Percentiles rank a stretch among this genome's conserved stretches.
phyloP scores from a whole-genome alignment of 768 basidiomycete species.

The Termitomyces sp. region DNA sequence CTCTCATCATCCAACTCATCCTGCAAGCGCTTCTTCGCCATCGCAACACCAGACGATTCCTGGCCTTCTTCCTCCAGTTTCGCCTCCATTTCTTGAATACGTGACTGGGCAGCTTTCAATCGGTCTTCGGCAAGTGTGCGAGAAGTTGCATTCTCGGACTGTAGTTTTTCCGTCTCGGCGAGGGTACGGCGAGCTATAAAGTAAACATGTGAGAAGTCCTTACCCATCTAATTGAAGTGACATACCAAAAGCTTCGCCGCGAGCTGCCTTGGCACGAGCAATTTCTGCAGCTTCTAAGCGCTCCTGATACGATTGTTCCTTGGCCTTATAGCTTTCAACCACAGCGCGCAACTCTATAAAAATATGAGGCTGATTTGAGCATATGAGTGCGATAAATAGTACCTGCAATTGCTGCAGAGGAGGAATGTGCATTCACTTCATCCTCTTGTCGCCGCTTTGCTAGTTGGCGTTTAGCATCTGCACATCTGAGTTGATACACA shows the following conservation, averaged over 20 bases:
- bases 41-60: constrained; percentile 57
- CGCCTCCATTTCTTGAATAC: constrained; percentile 51
- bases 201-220: not conserved
- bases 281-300: constrained; percentile 67
- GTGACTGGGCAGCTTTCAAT: constrained; percentile 43
- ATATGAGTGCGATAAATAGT: not conserved
- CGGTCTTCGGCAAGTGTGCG: constrained; percentile 45
- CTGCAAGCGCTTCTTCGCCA: constrained; percentile 60
- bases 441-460: constrained; percentile 58
- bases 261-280: constrained; percentile 55
- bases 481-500: not conserved
- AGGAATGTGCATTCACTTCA: constrained; percentile 51
- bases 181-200: constrained; percentile 35
- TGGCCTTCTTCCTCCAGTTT: constrained; percentile 65
- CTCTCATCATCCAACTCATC: constrained; percentile 78
- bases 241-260: constrained; percentile 59
- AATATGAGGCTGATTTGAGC: not conserved
- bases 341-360: constrained; percentile 53
- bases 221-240: not conserved
- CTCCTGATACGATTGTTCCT: constrained; percentile 50
- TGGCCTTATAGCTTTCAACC: constrained; percentile 59
- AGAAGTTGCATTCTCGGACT: constrained; percentile 44
- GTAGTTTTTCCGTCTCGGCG: constrained; percentile 54
- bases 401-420: constrained; percentile 58
- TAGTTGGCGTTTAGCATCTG: constrained; percentile 55